Conservation (phyloP, 306 rosid genomes). For the Oxytropis ochrocephala region DNA sequence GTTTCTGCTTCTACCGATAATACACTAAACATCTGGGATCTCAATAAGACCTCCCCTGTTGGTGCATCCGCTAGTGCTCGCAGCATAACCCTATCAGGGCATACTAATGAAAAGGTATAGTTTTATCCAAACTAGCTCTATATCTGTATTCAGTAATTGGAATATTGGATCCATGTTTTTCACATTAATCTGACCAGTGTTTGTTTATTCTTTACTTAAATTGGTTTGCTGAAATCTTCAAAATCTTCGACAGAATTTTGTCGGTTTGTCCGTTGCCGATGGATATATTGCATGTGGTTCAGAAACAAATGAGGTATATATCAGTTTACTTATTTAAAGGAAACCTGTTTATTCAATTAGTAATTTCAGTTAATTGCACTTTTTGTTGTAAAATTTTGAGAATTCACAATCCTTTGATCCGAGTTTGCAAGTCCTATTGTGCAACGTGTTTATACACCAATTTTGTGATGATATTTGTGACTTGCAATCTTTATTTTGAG, state of each 20-base stretch:
- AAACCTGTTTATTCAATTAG: neutral
- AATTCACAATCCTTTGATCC: neutral
- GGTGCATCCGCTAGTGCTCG: constrained; percentile 67
- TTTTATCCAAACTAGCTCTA: neutral
- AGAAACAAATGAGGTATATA: constrained; percentile 88
- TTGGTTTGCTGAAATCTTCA: constrained; percentile 27
- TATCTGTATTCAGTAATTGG: neutral
- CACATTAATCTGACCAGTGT: constrained; percentile 5
- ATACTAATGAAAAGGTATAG: constrained; percentile 84
- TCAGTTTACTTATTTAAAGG: constrained; percentile 8
- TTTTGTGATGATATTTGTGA: neutral
- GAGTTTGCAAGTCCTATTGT: neutral
- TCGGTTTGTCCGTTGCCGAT: constrained; percentile 75
- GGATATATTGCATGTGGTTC: constrained; percentile 96
- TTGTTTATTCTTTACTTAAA: constrained; percentile 6
- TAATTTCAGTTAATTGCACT: constrained; percentile 10
- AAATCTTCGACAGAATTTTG: constrained; percentile 72
- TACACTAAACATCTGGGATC: constrained; percentile 93
- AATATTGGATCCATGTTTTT: constrained; percentile 10
- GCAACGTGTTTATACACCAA: neutral
- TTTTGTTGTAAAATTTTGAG: neutral
- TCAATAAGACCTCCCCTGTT: constrained; percentile 48
- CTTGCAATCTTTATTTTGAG: neutral
- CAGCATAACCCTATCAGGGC: constrained; percentile 73
- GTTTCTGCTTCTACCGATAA: constrained; percentile 95